Evolutionary conservation across 805 yeast genomes (phyloP), one percentile per base, ranked within the genome.

Genomic region (Starmerella gropengiesseri): DNA sequence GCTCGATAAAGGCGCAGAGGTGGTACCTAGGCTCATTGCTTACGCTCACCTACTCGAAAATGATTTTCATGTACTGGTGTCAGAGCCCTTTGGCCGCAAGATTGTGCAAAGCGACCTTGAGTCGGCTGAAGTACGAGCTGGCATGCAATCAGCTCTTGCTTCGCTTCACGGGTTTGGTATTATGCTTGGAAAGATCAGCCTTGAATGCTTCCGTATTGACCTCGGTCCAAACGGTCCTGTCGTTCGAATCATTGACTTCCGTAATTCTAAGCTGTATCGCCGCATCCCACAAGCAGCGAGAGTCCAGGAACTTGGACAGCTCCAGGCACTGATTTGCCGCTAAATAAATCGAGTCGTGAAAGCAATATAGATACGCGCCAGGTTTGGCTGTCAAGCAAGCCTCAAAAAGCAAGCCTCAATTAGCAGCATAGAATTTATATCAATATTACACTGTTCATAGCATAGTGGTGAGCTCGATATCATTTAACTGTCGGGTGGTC

Each of bases 51-150:
- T 54, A 5, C 34, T 54, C 20, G 39, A 11, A 9, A 27, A 27
- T 18, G 31, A 47, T 17, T 45, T 50, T 29, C 50, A 52, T 18
- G 46, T 54, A 1, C 45, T 56, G 4, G 55, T 53, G 2, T 23
- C 55, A 9, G 46, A 50, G 35, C 52, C 56, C 8, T 50, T 45
- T 18, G 59, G 59, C 4, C 29, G 52, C 16, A 41, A 46, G 4
- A 9, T 56, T 23, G 23, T 31, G 13, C 18, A 30, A 2, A 41
- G 26, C 5, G 56, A 57, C 28, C 31, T 49, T n/a, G 14, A 32
- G 12, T 40, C 32, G 17, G 36, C 46, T 5, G 27, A 20, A 8
- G 39, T 43, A 8, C 38, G 39, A 8, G 36, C 28, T 4, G 23
- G 29, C 18, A 48, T 56, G 53, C 40, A 41, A 17, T n/a, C 9